Base-by-base conservation (phyloP, 306 rosid species). In the Carpinus fangiana region DNA sequence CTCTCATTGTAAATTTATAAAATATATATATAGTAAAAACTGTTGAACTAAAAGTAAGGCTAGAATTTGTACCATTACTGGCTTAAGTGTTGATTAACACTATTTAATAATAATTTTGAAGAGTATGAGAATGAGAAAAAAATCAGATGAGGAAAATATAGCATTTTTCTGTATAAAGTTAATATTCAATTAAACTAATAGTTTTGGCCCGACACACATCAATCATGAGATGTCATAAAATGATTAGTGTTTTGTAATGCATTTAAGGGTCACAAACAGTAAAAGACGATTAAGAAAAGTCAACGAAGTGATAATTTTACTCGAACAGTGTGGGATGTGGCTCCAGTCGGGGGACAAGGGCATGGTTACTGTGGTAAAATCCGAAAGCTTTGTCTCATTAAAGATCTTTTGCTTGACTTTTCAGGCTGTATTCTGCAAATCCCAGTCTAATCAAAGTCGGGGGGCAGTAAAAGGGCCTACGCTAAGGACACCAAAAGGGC, bases 401-500 rank as follows among this genome's bases (percentile, higher is more conserved):
- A 53, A 75, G 81, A 80, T 67, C 16, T 45, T n/a, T 45, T n/a
- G 14, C 70, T 76, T 81, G 82, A 61, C 73, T 62, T 78, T 62
- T 70, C 53, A 14, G 26, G 51, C 46, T 72, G 51, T 66, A 76
- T 34, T 34, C 48, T 45, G 67, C 69, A 78, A 76, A 59, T 80
- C 79, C 69, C 47, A 36, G 82, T 78, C 88, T 80, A 77, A 85
- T 86, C 80, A 76, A 78, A 78, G 79, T 72, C 54, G 67, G 54
- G 67, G 54, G 86, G 86, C 77, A 79, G 89, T 79, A 82, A 82
- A 85, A 79, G 62, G 76, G 76, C 57, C 73, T 8, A 75, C 61
- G n/a, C 45, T 41, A 41, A 41, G 7, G 61, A 55, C 85, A 20
- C 77, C 45, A 41, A 41, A 41, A 38, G 43, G 3, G 56, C 62